phyloP scores from a whole-genome alignment of 2,329 filamentous ascomycete genomes.

The Venturia pyrina region DNA sequence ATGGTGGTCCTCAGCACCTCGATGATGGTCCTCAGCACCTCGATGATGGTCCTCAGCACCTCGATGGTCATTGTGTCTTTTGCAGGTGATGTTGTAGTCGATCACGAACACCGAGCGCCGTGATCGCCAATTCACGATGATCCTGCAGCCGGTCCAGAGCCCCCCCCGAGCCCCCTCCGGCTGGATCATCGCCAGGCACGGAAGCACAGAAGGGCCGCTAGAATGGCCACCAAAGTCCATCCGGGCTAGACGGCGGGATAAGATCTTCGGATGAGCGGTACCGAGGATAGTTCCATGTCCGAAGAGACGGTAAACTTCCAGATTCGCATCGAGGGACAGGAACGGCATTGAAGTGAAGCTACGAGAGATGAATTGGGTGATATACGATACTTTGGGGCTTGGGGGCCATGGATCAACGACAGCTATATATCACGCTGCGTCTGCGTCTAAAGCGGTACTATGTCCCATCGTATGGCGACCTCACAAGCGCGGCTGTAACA shows the following conservation, averaged over 20 bases:
- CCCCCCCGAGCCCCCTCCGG: neutral
- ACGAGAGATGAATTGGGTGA: too few relatives aligned
- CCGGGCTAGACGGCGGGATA: neutral
- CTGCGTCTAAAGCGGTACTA: neutral
- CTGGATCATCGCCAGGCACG: neutral
- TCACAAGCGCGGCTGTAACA: neutral
- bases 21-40: too few relatives aligned
- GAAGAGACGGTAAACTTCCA: neutral
- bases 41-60: too few relatives aligned
- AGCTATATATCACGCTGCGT: neutral
- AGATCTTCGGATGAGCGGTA: neutral
- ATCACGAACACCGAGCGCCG: neutral
- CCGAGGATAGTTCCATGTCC: neutral
- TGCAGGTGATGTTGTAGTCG: neutral
- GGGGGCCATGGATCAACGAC: neutral
- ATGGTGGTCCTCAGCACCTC: too few relatives aligned
- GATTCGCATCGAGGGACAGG: neutral
- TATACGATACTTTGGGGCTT: too few relatives aligned
- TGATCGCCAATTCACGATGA: neutral
- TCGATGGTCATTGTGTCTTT: neutral
- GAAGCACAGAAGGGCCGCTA: neutral
- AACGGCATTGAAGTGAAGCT: too few relatives aligned
- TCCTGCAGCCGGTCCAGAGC: neutral
- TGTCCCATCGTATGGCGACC: too few relatives aligned
- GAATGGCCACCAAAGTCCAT: neutral